phyloP scores from a whole-genome alignment of 1,284 basidiomycete species.

The Bondarzewia mesenterica region DNA sequence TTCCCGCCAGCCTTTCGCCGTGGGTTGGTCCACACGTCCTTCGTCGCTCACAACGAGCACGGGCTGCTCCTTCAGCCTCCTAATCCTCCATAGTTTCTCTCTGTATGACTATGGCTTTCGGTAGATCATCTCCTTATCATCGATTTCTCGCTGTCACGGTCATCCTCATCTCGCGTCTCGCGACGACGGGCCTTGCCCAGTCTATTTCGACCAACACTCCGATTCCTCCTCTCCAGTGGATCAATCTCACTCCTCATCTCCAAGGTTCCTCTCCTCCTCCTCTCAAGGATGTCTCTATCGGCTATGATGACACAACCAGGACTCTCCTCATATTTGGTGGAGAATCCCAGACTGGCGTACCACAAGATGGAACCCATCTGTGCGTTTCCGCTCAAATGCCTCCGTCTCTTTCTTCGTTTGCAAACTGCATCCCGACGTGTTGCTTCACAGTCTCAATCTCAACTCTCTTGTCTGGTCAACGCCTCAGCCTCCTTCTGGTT shows the following conservation, averaged over 20 bases:
- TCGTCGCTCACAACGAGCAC: constrained; percentile 5
- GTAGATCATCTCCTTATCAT: constrained; percentile 2
- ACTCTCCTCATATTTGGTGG: constrained; percentile 69
- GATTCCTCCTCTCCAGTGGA: constrained; percentile 45
- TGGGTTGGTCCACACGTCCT: neutral
- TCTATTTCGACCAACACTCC: constrained; percentile 29
- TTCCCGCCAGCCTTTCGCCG: neutral
- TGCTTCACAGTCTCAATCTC: constrained; percentile 43
- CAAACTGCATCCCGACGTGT: neutral
- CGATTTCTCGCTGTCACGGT: constrained; percentile 15
- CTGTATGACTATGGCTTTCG: neutral
- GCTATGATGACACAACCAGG: constrained; percentile 37
- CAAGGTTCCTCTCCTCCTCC: constrained; percentile 49
- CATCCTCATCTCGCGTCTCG: constrained; percentile 18
- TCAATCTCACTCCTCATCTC: constrained; percentile 54
- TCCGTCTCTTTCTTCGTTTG: neutral
- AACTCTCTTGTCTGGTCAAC: constrained; percentile 51
- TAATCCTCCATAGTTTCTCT: neutral
- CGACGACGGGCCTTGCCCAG: constrained; percentile 13
- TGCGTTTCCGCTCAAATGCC: constrained; percentile 30
- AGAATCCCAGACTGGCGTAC: constrained; percentile 54
- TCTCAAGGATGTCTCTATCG: constrained; percentile 64
- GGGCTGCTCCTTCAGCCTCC: neutral
- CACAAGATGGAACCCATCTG: constrained; percentile 61
- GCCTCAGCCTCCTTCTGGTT: constrained; percentile 41